Conservation (phyloP, 2,329 filamentous ascomycete species). For the Fusarium kyushuense region DNA sequence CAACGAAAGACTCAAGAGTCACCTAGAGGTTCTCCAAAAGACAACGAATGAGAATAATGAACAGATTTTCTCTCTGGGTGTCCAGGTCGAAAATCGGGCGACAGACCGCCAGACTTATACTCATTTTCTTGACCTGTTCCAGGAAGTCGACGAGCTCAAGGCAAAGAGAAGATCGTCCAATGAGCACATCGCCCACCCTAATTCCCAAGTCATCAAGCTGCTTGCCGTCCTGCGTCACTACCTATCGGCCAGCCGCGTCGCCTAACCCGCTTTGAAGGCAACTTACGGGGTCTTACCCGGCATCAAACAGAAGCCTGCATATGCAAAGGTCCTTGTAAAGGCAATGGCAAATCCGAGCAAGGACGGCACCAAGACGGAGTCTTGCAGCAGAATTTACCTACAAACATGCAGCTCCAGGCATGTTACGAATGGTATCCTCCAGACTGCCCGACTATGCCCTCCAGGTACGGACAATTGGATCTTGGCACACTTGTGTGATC, state of each 20-base stretch:
- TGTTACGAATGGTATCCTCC: too few relatives aligned
- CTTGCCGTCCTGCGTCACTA: slow-evolving; percentile 9
- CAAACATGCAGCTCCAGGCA: too few relatives aligned
- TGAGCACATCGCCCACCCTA: background rate
- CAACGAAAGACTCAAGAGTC: background rate
- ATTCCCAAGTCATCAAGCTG: slow-evolving; percentile 5
- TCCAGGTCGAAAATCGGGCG: background rate
- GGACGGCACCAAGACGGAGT: background rate
- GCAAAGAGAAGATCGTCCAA: too few relatives aligned
- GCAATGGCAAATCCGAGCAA: background rate
- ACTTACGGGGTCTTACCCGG: slow-evolving; percentile 12
- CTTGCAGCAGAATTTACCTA: background rate
- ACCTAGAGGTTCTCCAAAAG: too few relatives aligned
- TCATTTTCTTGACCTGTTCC: background rate
- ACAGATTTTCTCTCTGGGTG: background rate
- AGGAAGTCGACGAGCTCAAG: background rate
- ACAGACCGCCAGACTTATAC: slow-evolving; percentile 1
- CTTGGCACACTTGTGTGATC: too few relatives aligned
- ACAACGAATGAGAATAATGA: background rate
- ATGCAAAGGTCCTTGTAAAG: background rate
- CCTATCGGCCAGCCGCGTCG: slow-evolving; percentile 1
- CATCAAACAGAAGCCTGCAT: background rate
- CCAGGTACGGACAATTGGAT: too few relatives aligned
- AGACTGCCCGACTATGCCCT: too few relatives aligned
- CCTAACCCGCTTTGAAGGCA: slow-evolving; percentile 12